A percentile compares a stretch with the other conserved stretches of the same genome.
phyloP scores from a whole-genome alignment of 2,329 filamentous ascomycete species.

The Paradendryphiella salina region DNA sequence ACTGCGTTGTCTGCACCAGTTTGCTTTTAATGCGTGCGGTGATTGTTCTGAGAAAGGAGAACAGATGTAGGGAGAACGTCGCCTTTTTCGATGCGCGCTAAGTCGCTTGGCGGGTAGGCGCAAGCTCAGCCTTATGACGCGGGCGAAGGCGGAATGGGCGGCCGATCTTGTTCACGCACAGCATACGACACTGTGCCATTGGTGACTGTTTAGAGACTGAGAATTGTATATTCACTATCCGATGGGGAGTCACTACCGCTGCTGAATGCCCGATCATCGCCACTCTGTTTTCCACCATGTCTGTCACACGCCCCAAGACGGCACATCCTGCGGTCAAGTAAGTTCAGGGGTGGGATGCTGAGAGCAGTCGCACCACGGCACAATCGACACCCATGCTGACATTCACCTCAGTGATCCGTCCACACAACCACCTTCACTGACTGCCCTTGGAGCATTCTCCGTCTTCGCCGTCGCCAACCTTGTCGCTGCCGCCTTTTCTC shows the following conservation, averaged over 20 bases:
- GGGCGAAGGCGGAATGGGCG: constrained; percentile 8
- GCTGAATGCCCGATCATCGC: background rate
- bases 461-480: constrained; percentile 74
- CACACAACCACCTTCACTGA: constrained; percentile 52
- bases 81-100: constrained; percentile 36
- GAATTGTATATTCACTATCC: background rate
- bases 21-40: constrained; percentile 33
- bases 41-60: constrained; percentile 23
- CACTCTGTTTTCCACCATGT: background rate
- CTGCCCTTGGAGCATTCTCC: constrained; percentile 78
- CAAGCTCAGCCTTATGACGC: constrained; percentile 29
- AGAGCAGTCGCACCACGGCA: background rate
- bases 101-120: constrained; percentile 23
- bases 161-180: constrained; percentile 2
- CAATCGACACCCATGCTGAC: background rate
- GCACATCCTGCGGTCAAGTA: constrained; percentile 3
- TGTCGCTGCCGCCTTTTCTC: constrained; percentile 77
- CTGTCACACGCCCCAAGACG: constrained; percentile 3
- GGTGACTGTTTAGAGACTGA: too few relatives aligned
- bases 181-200: background rate
- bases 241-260: background rate
- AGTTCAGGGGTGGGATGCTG: background rate
- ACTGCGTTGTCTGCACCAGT: constrained; percentile 36
- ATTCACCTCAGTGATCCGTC: background rate
- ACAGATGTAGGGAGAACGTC: constrained; percentile 22